Percentiles rank a stretch among this genome's conserved stretches.
These are phyloP conservation scores for Penicillium sp. DNA, from an alignment of 2,329 filamentous ascomycete species.

Conservation along the genomic window DNA sequence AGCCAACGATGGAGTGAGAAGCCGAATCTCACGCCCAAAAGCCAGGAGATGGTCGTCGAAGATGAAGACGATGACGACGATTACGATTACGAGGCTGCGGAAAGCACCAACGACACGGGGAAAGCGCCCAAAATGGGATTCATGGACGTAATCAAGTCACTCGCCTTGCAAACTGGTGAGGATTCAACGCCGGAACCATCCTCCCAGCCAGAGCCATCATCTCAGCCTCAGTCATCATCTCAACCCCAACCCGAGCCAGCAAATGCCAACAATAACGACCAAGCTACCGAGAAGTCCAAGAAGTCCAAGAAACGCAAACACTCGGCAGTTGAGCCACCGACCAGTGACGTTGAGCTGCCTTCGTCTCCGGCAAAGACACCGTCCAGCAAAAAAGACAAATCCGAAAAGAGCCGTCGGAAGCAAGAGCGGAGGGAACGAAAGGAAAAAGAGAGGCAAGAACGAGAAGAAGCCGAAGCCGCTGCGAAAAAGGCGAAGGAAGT, in stretches of 20 bases:
- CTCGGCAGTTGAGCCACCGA: not conserved
- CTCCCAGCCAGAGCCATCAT: no score
- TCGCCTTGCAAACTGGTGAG: no score
- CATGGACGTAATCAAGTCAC: not conserved
- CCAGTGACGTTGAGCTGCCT: not conserved
- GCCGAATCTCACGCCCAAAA: not conserved
- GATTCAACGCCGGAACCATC: no score
- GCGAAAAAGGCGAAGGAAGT: slow-evolving; percentile 3
- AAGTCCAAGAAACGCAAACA: slow-evolving; percentile 5
- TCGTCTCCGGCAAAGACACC: not conserved
- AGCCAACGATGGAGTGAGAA: not conserved
- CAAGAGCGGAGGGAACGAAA: not conserved
- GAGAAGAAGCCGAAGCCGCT: slow-evolving; percentile 6
- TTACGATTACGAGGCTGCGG: not conserved
- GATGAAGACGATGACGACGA: not conserved
- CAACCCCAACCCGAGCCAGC: not conserved
- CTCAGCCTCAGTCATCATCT: not conserved
- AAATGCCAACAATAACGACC: not conserved
- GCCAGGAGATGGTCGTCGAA: not conserved
- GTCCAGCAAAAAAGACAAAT: not conserved
- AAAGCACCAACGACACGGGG: not conserved
- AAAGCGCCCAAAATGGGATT: not conserved
- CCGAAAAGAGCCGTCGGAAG: not conserved
- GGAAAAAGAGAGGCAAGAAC: slow-evolving; percentile 1
- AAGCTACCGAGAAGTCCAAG: not conserved